Conservation (phyloP, 1,284 basidiomycete genomes). For the Tilletiaria anomala region DNA sequence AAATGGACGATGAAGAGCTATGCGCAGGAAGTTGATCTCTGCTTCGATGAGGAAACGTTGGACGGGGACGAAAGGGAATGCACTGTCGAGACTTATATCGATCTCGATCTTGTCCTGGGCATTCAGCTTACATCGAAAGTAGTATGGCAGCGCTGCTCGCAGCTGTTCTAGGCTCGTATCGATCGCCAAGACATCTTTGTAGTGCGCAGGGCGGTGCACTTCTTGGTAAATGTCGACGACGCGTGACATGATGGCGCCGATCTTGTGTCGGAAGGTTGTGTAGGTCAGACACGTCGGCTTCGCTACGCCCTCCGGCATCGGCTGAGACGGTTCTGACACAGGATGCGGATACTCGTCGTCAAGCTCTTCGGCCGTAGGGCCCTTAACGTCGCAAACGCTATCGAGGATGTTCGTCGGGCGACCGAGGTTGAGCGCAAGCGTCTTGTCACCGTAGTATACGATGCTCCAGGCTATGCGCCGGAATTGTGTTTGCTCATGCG, state of each 20-base stretch:
- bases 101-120: slow-evolving; percentile 8
- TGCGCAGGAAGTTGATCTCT: slow-evolving; percentile 24
- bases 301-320: too few species aligned
- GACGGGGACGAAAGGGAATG: slow-evolving; percentile 19
- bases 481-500: slow-evolving; percentile 15
- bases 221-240: too few species aligned
- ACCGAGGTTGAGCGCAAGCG: slow-evolving; percentile 17
- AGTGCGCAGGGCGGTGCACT: too few species aligned
- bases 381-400: slow-evolving; percentile 18
- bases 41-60: slow-evolving; percentile 28
- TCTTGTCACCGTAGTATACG: slow-evolving; percentile 20
- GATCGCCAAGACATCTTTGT: too few species aligned
- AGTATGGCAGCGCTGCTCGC: slow-evolving; percentile 15
- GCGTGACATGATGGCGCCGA: too few species aligned
- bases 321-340: too few species aligned
- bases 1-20: slow-evolving; percentile 25
- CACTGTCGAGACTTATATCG: slow-evolving; percentile 18
- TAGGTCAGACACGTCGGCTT: too few species aligned
- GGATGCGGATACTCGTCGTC: too few species aligned
- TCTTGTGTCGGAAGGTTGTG: too few species aligned
- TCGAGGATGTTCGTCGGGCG: slow-evolving; percentile 29
- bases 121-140: slow-evolving; percentile 13
- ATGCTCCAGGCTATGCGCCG: slow-evolving; percentile 26
- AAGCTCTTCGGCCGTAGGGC: too few species aligned
- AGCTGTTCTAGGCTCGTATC: too few species aligned